Conservation (phyloP, 371 early-diverging fungal genomes). For the Mortierella sp. region DNA sequence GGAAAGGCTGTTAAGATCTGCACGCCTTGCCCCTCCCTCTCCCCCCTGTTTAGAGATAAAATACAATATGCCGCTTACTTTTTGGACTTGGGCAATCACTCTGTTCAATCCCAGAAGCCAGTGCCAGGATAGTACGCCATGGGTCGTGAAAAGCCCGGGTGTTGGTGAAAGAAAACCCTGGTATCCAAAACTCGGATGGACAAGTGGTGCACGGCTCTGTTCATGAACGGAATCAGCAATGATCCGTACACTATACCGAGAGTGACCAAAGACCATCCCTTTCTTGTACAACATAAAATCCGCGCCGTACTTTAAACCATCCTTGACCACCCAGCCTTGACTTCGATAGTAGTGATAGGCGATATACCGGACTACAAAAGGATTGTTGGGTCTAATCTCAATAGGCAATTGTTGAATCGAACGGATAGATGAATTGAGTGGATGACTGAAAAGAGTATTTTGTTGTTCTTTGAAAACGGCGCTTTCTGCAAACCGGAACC, state of each 20-base stretch:
- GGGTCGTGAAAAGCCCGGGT: conserved; percentile 22
- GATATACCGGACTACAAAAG: conserved; percentile 71
- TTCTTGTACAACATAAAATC: conserved; percentile 70
- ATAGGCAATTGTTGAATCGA: not conserved
- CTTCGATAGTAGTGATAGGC: conserved; percentile 87
- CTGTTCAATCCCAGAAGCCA: conserved; percentile 68
- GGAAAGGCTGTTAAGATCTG: too few species aligned
- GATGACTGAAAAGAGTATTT: not conserved
- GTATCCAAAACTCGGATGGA: conserved; percentile 13
- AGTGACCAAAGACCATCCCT: conserved; percentile 45
- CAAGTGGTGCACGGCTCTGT: conserved; percentile 4
- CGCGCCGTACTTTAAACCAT: conserved; percentile 85
- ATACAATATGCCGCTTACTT: conserved; percentile 46
- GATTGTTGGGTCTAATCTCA: conserved; percentile 30
- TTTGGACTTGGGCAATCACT: conserved; percentile 72
- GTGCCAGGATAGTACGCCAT: conserved; percentile 57
- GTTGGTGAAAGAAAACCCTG: conserved; percentile 24
- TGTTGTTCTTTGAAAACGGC: not conserved
- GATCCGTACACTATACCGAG: conserved; percentile 46
- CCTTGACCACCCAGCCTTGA: conserved; percentile 84
- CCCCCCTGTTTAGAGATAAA: too few species aligned
- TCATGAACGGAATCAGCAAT: conserved; percentile 7
- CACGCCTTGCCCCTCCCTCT: too few species aligned
- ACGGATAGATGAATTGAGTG: conserved; percentile 7
- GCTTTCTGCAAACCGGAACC: conserved; percentile 49